Conservation (phyloP, 2,329 filamentous ascomycete genomes). For the Aureobasidium sp. region DNA sequence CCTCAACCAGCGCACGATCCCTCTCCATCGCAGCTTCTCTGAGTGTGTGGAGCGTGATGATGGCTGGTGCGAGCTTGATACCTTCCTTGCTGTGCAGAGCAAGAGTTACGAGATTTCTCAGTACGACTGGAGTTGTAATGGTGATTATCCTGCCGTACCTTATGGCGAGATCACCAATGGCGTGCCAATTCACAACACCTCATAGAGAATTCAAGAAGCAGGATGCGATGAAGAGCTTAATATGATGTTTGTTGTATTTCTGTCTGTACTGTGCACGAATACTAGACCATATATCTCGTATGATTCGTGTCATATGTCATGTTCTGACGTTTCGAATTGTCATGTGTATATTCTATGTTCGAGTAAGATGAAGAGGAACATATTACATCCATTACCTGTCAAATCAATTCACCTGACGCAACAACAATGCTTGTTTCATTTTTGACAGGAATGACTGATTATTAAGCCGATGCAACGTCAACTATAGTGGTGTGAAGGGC, state of each 20-base stretch:
- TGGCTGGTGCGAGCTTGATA: conserved; percentile 68
- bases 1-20: conserved; percentile 59
- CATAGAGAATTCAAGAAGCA: background rate
- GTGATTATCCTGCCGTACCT: conserved; percentile 42
- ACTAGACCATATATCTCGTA: background rate
- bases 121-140: conserved; percentile 62
- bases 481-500: too few relatives aligned
- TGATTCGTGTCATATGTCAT: too few relatives aligned
- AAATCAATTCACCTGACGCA: background rate
- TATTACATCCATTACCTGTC: too few relatives aligned
- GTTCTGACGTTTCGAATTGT: too few relatives aligned
- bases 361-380: too few relatives aligned
- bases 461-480: background rate
- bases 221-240: background rate
- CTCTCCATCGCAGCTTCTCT: conserved; percentile 58
- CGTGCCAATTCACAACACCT: conserved; percentile 28
- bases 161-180: conserved; percentile 49
- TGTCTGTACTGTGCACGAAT: background rate
- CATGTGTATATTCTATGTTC: too few relatives aligned
- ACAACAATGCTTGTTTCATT: background rate
- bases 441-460: background rate
- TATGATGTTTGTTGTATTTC: background rate
- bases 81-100: conserved; percentile 58
- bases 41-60: conserved; percentile 61
- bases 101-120: conserved; percentile 51